phyloP scores from a whole-genome alignment of 2,329 filamentous ascomycete species.

The Hymenoscyphus fructigenus region DNA sequence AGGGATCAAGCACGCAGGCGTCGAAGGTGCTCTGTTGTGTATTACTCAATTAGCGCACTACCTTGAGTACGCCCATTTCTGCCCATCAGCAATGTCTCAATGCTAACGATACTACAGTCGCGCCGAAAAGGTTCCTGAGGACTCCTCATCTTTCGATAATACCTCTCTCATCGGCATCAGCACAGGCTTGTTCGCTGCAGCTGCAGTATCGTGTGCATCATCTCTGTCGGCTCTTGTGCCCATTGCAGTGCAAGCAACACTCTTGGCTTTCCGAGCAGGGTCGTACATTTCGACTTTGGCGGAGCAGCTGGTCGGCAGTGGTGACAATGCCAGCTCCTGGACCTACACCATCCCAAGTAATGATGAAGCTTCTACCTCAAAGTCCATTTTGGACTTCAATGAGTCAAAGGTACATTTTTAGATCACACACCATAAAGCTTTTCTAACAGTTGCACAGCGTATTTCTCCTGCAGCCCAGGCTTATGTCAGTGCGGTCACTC shows the following conservation, averaged over 20 bases:
- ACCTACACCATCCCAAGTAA: slow-evolving; percentile 59
- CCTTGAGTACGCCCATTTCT: slow-evolving; percentile 56
- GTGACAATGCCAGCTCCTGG: slow-evolving; percentile 47
- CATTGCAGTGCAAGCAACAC: slow-evolving; percentile 61
- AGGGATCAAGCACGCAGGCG: slow-evolving; percentile 55
- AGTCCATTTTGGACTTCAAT: slow-evolving; percentile 58
- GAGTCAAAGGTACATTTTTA: slow-evolving; percentile 45
- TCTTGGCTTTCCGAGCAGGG: slow-evolving; percentile 66
- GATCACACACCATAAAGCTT: slow-evolving; percentile 9
- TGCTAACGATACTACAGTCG: slow-evolving; percentile 39
- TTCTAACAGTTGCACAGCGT: slow-evolving; percentile 34
- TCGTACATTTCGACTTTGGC: slow-evolving; percentile 53
- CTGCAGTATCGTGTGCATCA: slow-evolving; percentile 62
- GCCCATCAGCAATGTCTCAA: background rate
- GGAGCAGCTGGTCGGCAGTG: slow-evolving; percentile 16
- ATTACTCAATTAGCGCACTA: slow-evolving; percentile 67
- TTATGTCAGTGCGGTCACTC: slow-evolving; percentile 54
- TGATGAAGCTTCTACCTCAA: slow-evolving; percentile 50
- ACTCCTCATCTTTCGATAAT: slow-evolving; percentile 50
- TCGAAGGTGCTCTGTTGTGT: slow-evolving; percentile 65
- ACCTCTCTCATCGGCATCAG: slow-evolving; percentile 63
- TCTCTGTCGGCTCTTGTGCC: slow-evolving; percentile 61
- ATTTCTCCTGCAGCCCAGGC: slow-evolving; percentile 46
- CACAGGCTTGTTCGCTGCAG: slow-evolving; percentile 69
- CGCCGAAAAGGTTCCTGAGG: slow-evolving; percentile 53